Percentiles rank a stretch among this genome's conserved stretches.
phyloP scores from a whole-genome alignment of 352 stramenopile species.

The Globisporangium okanoganense region DNA sequence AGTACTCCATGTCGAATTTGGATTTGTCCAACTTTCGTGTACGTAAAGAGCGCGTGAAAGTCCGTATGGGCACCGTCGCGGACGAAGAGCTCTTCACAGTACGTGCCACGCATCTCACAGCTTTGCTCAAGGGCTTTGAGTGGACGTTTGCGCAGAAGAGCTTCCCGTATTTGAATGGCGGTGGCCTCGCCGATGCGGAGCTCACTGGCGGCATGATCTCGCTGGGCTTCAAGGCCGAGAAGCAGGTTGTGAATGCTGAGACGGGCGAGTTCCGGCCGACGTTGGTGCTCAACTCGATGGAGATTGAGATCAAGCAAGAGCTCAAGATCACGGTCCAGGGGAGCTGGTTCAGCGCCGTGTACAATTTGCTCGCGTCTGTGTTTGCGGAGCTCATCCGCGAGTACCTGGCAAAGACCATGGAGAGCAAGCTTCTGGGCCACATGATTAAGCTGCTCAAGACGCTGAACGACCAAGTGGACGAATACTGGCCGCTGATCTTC shows the following conservation, averaged over 20 bases:
- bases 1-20: conserved; percentile 74
- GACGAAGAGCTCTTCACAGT: conserved; percentile 83
- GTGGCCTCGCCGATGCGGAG: conserved; percentile 64
- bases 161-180: conserved; percentile 84
- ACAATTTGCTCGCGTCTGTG: conserved; percentile 75
- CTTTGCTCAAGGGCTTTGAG: conserved; percentile 75
- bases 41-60: conserved; percentile 83
- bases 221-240: conserved; percentile 82
- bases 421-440: conserved; percentile 75
- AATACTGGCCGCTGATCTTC: conserved; percentile 84
- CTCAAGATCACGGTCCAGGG: conserved; percentile 80
- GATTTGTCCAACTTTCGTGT: conserved; percentile 82
- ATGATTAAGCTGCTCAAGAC: conserved; percentile 81
- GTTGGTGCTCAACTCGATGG: conserved; percentile 79
- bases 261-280: conserved; percentile 66
- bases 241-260: conserved; percentile 45
- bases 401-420: conserved; percentile 83
- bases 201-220: conserved; percentile 71
- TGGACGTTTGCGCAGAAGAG: conserved; percentile 87
- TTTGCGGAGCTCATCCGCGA: conserved; percentile 80
- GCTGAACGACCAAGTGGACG: conserved; percentile 83
- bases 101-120: conserved; percentile 67
- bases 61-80: conserved; percentile 73
- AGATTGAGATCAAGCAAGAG: conserved; percentile 80
- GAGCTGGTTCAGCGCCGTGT: conserved; percentile 84